Evolutionary conservation across 768 basidiomycete genomes (phyloP).

Genomic region (Hygrophorus russula): DNA sequence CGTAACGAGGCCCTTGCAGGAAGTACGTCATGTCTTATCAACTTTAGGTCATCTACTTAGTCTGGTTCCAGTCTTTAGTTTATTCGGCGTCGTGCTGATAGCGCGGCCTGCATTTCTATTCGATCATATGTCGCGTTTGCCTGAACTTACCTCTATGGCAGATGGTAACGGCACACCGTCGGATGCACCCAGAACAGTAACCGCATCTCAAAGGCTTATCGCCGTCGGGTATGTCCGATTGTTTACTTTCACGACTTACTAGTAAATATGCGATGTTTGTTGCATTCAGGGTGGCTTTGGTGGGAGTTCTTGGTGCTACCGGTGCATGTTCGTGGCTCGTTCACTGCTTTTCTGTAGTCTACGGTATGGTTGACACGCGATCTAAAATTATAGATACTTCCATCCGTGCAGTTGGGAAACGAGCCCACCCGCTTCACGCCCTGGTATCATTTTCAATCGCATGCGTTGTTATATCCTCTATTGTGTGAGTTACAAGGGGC

Average conservation of each 20-base stretch:
- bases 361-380: background rate
- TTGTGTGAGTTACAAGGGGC: background rate
- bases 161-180: no score
- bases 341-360: background rate
- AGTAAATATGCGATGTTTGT: no score
- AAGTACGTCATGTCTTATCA: constrained; percentile 17
- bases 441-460: constrained; percentile 55
- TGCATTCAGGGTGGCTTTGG: constrained; percentile 39
- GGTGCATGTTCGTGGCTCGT: constrained; percentile 47
- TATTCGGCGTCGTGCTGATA: no score
- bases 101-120: no score
- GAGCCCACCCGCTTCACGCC: constrained; percentile 66
- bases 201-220: constrained; percentile 32
- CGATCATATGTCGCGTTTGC: no score
- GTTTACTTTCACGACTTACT: constrained; percentile 3
- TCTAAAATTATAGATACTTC: constrained; percentile 20
- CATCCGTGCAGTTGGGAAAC: constrained; percentile 58
- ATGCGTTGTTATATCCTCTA: constrained; percentile 30
- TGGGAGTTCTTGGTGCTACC: constrained; percentile 56
- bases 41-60: constrained; percentile 10
- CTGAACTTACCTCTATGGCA: no score
- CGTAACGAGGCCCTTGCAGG: constrained; percentile 42
- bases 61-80: no score
- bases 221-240: constrained; percentile 41
- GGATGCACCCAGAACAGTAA: constrained; percentile 15